Evolutionary conservation across 1,284 basidiomycete genomes (phyloP).

Genomic region (Leccinum cinnamomeum): DNA sequence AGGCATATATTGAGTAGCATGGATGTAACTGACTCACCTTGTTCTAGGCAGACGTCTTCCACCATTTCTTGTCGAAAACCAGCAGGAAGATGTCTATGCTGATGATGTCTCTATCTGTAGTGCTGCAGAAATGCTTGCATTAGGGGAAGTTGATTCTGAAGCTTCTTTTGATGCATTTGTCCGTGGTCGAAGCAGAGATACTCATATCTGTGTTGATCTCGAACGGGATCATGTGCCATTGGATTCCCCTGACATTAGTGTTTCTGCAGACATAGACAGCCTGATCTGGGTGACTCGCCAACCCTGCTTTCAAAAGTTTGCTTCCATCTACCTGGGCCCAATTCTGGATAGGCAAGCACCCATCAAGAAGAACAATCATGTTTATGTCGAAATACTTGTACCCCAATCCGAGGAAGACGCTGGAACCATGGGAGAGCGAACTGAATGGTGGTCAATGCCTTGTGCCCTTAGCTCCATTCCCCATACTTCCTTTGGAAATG

Average conservation of each 20-base stretch:
- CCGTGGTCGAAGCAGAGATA: background rate
- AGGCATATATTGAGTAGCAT: background rate
- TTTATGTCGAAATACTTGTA: too few relatives aligned
- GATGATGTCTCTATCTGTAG: background rate
- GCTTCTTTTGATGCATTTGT: background rate
- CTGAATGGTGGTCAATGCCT: too few relatives aligned
- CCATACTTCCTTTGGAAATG: too few relatives aligned
- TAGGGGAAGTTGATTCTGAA: background rate
- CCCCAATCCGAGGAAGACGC: too few relatives aligned
- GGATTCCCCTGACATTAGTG: background rate
- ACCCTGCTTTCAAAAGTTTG: background rate
- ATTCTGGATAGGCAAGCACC: too few relatives aligned
- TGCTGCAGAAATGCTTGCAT: background rate
- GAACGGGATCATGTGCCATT: background rate
- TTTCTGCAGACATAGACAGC: background rate
- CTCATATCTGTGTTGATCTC: background rate
- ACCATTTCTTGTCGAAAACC: background rate
- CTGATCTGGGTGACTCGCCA: background rate
- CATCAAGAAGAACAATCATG: too few relatives aligned
- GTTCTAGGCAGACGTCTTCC: background rate
- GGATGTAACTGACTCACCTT: too few relatives aligned
- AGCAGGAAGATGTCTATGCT: background rate
- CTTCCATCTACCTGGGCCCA: too few relatives aligned
- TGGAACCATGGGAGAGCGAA: too few relatives aligned
- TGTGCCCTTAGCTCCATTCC: too few relatives aligned